Evolutionary conservation across 257 asterid species (phyloP), one percentile per base, ranked within the genome.

Genomic region (Ilex asprella): DNA sequence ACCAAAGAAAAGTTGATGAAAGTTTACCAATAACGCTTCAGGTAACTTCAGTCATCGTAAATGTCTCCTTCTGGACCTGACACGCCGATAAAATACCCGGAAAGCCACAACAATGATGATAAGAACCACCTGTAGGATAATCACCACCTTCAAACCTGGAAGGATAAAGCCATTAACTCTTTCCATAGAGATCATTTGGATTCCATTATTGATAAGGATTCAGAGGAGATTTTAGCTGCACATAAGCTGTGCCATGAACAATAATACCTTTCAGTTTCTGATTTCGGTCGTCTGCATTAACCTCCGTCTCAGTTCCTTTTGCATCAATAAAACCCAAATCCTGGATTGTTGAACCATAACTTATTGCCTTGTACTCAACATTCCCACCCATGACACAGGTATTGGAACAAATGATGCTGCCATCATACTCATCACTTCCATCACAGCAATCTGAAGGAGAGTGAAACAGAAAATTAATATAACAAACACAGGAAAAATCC

Each of bases 401-500:
- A 68, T 92, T 82, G 15, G 85, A 91, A 75, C 97, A 92, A 31
- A 39, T 67, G 65, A 71, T 66, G 55, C 72, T 49, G 54, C 99
- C 92, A 66, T 83, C 96, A 70, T 89, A 76, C 72, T 92, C 99
- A 68, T 92, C 99, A 75, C 97, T 92, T 78, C 97, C 99, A 77
- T 92, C 99, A 68, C 99, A 86, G 75, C 99, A 92, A 76, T 92
- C 99, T 90, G 62, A 64, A 74, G 60, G 51, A 71, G 27, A 21
- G 27, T 21, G 27, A 21, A 21, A 31, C 46, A 55, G 31, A 49
- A 61, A 70, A 68, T 49, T 67, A 60, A 47, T 65, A 57, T 67
- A 59, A 50, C n/a, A n/a, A n/a, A n/a, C 44, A 62, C 16, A 64
- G 11, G 53, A 62, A 69, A 21, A 43, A 39, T 10, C 47, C 53